A percentile compares a stretch with the other conserved stretches of the same genome.
Evolutionary conservation across 495 filamentous ascomycete genomes (phyloP).

Genomic region (Pyronema omphalodes): DNA sequence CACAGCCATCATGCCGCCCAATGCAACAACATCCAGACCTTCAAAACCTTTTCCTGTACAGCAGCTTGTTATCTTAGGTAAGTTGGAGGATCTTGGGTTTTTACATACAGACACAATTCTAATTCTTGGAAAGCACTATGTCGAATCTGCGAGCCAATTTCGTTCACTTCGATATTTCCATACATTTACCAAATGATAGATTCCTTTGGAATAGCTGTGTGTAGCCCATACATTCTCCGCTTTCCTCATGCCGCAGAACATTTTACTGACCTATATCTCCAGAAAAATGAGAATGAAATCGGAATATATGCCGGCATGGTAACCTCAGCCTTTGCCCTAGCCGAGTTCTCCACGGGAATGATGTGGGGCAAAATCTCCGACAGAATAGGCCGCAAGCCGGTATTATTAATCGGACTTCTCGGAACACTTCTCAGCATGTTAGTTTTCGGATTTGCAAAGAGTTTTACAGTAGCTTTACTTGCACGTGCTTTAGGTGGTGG

Average conservation of each 20-base stretch:
- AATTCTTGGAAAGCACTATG: conserved; percentile 46
- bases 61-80: conserved; percentile 60
- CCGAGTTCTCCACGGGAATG: conserved; percentile 76
- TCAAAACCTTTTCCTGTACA: conserved; percentile 31
- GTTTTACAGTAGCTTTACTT: conserved; percentile 62
- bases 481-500: conserved; percentile 78
- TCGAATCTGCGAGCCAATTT: conserved; percentile 94
- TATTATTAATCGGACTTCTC: conserved; percentile 67
- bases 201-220: conserved; percentile 60
- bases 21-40: not conserved
- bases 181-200: conserved; percentile 98
- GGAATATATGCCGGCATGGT: conserved; percentile 91
- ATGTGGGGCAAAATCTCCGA: conserved; percentile 91
- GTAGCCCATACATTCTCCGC: not conserved
- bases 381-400: conserved; percentile 77
- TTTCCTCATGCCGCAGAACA: not conserved
- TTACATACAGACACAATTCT: conserved; percentile 25
- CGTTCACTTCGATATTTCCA: conserved; percentile 98
- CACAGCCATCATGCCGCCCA: not conserved
- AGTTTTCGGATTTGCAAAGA: conserved; percentile 79
- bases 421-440: conserved; percentile 90
- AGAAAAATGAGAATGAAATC: conserved; percentile 54
- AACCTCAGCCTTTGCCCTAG: conserved; percentile 88
- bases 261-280: conserved; percentile 4
- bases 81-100: conserved; percentile 15